These are phyloP conservation scores for Alisma plantagoaquatica DNA, from an alignment of 106 monocot species.

Conservation along the genomic window DNA sequence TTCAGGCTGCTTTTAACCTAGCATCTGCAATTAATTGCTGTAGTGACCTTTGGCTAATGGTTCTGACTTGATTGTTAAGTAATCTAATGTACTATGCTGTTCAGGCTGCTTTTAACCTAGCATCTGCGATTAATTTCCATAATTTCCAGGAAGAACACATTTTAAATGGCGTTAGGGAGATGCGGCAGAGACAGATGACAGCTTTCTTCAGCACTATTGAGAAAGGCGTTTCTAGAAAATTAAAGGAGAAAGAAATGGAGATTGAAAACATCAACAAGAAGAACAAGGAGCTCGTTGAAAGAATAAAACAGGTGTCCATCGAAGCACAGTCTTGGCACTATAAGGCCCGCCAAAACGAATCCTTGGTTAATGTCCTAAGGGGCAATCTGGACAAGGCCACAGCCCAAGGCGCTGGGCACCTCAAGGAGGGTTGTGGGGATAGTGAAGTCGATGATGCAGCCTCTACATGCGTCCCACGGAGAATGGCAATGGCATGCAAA, in stretches of 20 bases:
- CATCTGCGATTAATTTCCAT: too few relatives aligned
- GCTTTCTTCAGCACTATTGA: conserved; percentile 28
- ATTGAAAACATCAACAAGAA: conserved; percentile 5
- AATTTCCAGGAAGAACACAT: conserved; percentile 38
- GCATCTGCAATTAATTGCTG: too few relatives aligned
- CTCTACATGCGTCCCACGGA: neutral
- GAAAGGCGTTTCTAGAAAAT: conserved; percentile 15
- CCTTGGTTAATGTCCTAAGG: conserved; percentile 5
- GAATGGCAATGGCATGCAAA: conserved; percentile 6
- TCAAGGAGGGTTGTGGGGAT: conserved; percentile 4
- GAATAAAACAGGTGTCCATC: conserved; percentile 9
- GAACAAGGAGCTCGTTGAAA: conserved; percentile 29
- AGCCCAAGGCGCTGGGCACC: neutral
- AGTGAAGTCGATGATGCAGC: neutral
- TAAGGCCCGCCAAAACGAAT: conserved; percentile 20
- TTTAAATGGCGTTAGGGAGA: conserved; percentile 40
- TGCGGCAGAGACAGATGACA: conserved; percentile 35
- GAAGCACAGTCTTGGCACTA: conserved; percentile 28
- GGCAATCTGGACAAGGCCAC: conserved; percentile 14
- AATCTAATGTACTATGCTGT: too few relatives aligned
- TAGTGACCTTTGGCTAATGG: too few relatives aligned
- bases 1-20: too few relatives aligned
- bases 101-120: too few relatives aligned
- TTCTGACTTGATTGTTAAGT: too few relatives aligned
- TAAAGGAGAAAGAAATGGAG: conserved; percentile 29